Evolutionary conservation across 2,329 filamentous ascomycete genomes (phyloP).

Genomic region (Aspergillus pseudotamarii): DNA sequence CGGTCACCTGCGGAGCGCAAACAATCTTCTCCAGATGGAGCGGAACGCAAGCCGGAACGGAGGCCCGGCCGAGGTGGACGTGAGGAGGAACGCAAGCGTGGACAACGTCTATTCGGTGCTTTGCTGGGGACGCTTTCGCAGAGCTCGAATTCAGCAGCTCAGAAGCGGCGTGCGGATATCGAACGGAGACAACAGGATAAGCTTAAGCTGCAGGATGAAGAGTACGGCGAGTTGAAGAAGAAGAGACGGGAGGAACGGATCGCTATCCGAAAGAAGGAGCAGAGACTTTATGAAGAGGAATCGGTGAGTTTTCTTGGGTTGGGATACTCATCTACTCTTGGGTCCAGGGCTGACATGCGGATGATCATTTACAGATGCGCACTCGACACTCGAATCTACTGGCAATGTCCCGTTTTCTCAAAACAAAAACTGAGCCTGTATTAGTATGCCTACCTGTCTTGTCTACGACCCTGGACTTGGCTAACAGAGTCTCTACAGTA

Average conservation of each 20-base stretch:
- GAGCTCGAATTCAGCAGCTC: slow-evolving; percentile 62
- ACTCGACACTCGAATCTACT: slow-evolving; percentile 73
- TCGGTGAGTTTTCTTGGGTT: slow-evolving; percentile 59
- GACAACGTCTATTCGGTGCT: slow-evolving; percentile 82
- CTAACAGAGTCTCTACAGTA: slow-evolving; percentile 57
- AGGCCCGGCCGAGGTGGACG: slow-evolving; percentile 42
- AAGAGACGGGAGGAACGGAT: slow-evolving; percentile 67
- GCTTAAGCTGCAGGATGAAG: slow-evolving; percentile 73
- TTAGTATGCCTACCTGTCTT: slow-evolving; percentile 62
- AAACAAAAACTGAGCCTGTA: slow-evolving; percentile 70
- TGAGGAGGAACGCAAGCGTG: slow-evolving; percentile 80
- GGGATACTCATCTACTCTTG: slow-evolving; percentile 21
- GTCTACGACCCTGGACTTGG: slow-evolving; percentile 5
- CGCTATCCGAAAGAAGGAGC: slow-evolving; percentile 66
- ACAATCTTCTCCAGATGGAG: slow-evolving; percentile 26
- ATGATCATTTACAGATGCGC: slow-evolving; percentile 62
- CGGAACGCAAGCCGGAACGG: slow-evolving; percentile 20
- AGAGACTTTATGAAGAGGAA: slow-evolving; percentile 74
- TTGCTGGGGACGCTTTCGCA: slow-evolving; percentile 78
- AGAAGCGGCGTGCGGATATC: slow-evolving; percentile 75
- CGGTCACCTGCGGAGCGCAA: slow-evolving; percentile 24
- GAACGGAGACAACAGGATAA: slow-evolving; percentile 80
- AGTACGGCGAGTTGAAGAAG: slow-evolving; percentile 68
- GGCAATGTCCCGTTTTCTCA: slow-evolving; percentile 71
- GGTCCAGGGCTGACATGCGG: neutral